Evolutionary conservation across 768 basidiomycete species (phyloP).

Genomic region (Phaeotremella fagi): DNA sequence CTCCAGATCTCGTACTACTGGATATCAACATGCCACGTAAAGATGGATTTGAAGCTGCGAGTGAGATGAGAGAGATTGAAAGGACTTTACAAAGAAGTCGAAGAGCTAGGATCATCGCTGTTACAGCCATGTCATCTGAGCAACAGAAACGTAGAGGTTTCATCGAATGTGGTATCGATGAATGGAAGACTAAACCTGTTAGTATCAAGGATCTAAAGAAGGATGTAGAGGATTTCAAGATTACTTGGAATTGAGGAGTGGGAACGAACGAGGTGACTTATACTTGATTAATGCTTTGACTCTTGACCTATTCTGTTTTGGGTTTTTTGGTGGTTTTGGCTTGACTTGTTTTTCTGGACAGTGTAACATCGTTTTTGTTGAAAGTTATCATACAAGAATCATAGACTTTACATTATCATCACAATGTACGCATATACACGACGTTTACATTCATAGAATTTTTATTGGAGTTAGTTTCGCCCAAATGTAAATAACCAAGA

Average conservation of each 20-base stretch:
- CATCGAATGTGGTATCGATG: conserved; percentile 35
- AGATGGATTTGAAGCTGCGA: conserved; percentile 42
- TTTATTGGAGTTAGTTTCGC: too few relatives aligned
- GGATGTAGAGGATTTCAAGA: conserved; percentile 1
- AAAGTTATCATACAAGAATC: too few relatives aligned
- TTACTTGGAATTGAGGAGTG: neutral
- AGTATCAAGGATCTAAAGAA: conserved; percentile 13
- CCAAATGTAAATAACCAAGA: too few relatives aligned
- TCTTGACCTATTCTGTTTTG: neutral
- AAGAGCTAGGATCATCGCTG: conserved; percentile 35
- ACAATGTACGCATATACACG: too few relatives aligned
- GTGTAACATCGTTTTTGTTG: too few relatives aligned
- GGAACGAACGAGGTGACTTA: too few relatives aligned
- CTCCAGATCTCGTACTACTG: conserved; percentile 34
- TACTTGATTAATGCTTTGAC: too few relatives aligned
- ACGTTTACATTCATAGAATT: too few relatives aligned
- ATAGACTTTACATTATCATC: too few relatives aligned
- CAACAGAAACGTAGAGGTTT: conserved; percentile 27
- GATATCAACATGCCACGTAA: conserved; percentile 48
- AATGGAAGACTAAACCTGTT: conserved; percentile 28
- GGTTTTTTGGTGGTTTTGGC: neutral
- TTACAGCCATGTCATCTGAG: conserved; percentile 40
- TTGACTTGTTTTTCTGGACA: too few relatives aligned
- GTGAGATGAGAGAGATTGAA: conserved; percentile 39
- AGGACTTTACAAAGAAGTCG: conserved; percentile 4